phyloP scores from a whole-genome alignment of 2,329 filamentous ascomycete species.

The Raffaelea ambrosiae region DNA sequence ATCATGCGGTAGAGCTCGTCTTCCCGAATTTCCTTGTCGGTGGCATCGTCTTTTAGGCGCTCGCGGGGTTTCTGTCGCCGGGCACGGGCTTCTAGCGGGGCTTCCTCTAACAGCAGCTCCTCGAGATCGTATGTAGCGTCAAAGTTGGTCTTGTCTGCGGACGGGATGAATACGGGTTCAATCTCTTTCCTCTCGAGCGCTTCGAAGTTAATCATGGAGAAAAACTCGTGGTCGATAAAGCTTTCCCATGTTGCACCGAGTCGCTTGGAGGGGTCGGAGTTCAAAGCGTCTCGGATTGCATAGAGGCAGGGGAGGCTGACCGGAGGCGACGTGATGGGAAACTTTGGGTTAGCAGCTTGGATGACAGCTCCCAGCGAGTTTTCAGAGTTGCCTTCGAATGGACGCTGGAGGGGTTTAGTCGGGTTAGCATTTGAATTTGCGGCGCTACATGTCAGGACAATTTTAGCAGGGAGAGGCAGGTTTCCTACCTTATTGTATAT shows the following conservation, averaged over 20 bases:
- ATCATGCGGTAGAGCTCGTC: conserved; percentile 93
- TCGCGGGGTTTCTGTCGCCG: conserved; percentile 90
- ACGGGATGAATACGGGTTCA: conserved; percentile 84
- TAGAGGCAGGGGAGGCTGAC: conserved; percentile 84
- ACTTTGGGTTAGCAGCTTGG: conserved; percentile 72
- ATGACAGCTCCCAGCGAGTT: conserved; percentile 73
- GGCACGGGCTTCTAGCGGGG: conserved; percentile 84
- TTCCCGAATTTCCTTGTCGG: conserved; percentile 86
- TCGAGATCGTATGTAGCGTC: conserved; percentile 97
- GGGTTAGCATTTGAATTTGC: conserved; percentile 20
- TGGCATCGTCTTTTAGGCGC: conserved; percentile 85
- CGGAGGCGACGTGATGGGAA: conserved; percentile 84
- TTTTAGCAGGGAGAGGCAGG: background rate
- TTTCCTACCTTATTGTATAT: conserved; percentile 87
- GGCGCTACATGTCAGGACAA: background rate
- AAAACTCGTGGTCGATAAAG: conserved; percentile 85
- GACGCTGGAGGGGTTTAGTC: conserved; percentile 49
- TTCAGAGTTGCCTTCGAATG: conserved; percentile 86
- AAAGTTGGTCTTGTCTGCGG: conserved; percentile 97
- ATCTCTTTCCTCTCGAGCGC: conserved; percentile 79
- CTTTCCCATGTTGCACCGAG: conserved; percentile 82
- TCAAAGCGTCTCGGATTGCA: conserved; percentile 75
- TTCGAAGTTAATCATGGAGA: conserved; percentile 75
- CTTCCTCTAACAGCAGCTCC: conserved; percentile 87
- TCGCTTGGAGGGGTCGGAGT: conserved; percentile 68